Evolutionary conservation across 1,284 basidiomycete species (phyloP), one percentile per base, ranked within the genome.

Genomic region (Cystobasidium pallidum): DNA sequence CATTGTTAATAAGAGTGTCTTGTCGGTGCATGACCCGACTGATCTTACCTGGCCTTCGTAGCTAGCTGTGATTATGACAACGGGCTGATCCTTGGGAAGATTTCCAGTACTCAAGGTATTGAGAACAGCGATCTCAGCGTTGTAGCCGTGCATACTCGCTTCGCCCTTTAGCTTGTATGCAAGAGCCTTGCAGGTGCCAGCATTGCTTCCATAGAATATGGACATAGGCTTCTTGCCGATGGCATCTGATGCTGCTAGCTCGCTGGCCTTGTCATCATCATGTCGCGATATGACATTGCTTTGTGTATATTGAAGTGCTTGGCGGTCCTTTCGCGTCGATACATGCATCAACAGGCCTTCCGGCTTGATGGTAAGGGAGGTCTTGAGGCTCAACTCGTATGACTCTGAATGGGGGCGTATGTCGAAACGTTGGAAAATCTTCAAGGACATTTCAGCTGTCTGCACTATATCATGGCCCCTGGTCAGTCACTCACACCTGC

Each of bases 401-500:
- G 24, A 32, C 2, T 32, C 15, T 13, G 24, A 26, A 26, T 54
- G 11, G 30, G 51, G 51, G 26, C 51, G 24, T 26, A 54, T n/a
- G n/a, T 54, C 51, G 51, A 54, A 54, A 8, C 30, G 24, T 54
- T 54, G 51, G 19, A 54, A 54, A 32, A 54, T 54, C 51, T 54
- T 11, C 24, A 28, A 19, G n/a, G 30, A 26, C 8, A 2, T 19
- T 28, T 54, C 51, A 54, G 51, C 51, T 19, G 0, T 11, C 11
- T 45, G 7, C 11, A 11, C 15, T 3, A 4, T 19, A 45, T 3
- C 11, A 17, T 15, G 7, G 15, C n/a, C 43, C 19, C 43, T n/a
- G 11, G 43, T 17, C 39, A 15, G 13, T 26, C 11, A 54, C 51
- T 32, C 30, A 54, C 51, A n/a, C 51, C 30, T 13, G 51, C 51